Base-by-base conservation (phyloP, 1,284 basidiomycete genomes). In the Leccinum ponderosum region DNA sequence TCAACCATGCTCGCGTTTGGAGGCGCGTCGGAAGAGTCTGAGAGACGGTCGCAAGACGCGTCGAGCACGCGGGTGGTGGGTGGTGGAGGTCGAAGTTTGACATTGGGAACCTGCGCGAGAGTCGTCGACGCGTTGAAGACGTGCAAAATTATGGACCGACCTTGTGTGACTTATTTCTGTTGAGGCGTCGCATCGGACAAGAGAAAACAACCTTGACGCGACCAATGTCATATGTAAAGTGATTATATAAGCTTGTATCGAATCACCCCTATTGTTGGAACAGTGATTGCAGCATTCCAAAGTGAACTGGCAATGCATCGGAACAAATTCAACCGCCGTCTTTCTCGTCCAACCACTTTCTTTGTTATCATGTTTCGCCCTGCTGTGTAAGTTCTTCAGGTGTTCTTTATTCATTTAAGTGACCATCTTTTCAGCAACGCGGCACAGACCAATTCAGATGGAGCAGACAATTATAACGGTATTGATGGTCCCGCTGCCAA, bases 81-180 rank as follows among this genome's bases (percentile, higher is more conserved):
- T 20, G 0, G 57, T n/a, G 86, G 83, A 6, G 90, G 87, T 17
- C 88, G 84, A 63, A 91, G 81, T 65, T 87, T 90, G 61, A 91
- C 90, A 76, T 87, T 87, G 2, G 90, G 89, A 6, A 91, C 88
- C 89, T 91, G 61, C 22, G 20, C 4, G 48, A 42, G 17, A 48
- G 3, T 11, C 55, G 48, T 59, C 12, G 58, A 15, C 15, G 48
- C 12, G 39, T 27, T 51, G 27, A n/a, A 33, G 51, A 5, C 0
- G 25, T 48, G 44, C 9, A 15, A n/a, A 35, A 11, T 52, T 1
- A 33, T 15, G 50, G 58, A 64, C 7, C 60, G 20, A 78, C 83
- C 73, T 83, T 83, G 71, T 77, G 75, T 47, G 82, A 84, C 11
- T 44, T 44, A 11, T 42, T 42, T 66, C 79, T 80, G 64, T 76